A percentile compares a stretch with the other conserved stretches of the same genome.
Evolutionary conservation across 805 yeast species (phyloP).

Genomic region (Ogataea philodendri): DNA sequence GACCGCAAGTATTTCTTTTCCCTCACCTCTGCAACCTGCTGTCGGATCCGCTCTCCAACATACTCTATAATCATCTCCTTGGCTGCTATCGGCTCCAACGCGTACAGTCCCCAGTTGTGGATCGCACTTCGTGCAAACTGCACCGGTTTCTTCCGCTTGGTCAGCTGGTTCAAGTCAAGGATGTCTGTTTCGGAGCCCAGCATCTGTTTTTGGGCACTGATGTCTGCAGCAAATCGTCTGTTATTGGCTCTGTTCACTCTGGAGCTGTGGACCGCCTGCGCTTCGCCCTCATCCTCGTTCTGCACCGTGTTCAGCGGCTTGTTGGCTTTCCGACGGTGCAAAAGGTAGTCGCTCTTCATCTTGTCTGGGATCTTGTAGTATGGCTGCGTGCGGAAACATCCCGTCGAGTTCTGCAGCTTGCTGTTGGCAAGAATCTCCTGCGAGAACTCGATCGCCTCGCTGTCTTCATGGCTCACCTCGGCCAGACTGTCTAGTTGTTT

Average conservation of each 20-base stretch:
- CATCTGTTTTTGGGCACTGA: conserved; percentile 73
- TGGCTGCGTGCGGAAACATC: conserved; percentile 72
- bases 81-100: conserved; percentile 92
- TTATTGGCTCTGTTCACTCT: conserved; percentile 84
- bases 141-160: conserved; percentile 88
- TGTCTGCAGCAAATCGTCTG: conserved; percentile 86
- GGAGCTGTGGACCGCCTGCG: conserved; percentile 55
- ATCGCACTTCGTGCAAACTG: conserved; percentile 96
- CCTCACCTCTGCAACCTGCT: conserved; percentile 89
- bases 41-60: conserved; percentile 92
- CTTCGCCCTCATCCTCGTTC: conserved; percentile 49
- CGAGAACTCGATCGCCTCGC: conserved; percentile 30
- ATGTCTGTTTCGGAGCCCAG: conserved; percentile 81
- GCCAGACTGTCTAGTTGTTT: conserved; percentile 21
- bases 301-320: conserved; percentile 75
- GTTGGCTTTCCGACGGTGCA: conserved; percentile 71
- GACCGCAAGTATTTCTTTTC: conserved; percentile 81
- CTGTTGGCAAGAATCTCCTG: conserved; percentile 26
- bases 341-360: conserved; percentile 70
- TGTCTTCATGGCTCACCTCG: conserved; percentile 24
- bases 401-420: conserved; percentile 43
- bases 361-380: conserved; percentile 70
- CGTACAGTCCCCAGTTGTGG: conserved; percentile 97
- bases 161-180: conserved; percentile 78
- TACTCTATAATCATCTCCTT: conserved; percentile 97